phyloP scores from a whole-genome alignment of 1,284 basidiomycete species.

The Inonotus obliquus region DNA sequence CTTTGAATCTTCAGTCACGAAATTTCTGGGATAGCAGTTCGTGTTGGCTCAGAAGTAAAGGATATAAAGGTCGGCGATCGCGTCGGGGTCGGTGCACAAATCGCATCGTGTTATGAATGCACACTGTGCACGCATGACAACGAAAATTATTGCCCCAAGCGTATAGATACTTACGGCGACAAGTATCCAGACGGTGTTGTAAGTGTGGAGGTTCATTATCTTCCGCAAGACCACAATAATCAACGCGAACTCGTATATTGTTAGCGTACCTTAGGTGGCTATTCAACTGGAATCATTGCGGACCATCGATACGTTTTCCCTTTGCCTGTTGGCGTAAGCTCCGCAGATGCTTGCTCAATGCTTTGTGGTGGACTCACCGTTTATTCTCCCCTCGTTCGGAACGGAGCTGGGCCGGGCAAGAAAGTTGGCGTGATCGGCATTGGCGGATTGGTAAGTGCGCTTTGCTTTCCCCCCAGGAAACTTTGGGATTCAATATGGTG shows the following conservation, averaged over 20 bases:
- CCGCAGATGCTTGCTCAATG: slow-evolving; percentile 48
- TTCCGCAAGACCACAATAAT: background rate
- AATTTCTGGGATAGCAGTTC: slow-evolving; percentile 54
- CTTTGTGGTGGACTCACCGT: slow-evolving; percentile 65
- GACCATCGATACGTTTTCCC: slow-evolving; percentile 68
- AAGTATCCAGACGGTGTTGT: slow-evolving; percentile 48
- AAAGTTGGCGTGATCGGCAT: slow-evolving; percentile 65
- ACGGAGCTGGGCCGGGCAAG: slow-evolving; percentile 59
- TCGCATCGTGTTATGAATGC: slow-evolving; percentile 49
- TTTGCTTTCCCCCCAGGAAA: slow-evolving; percentile 23
- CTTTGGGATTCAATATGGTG: slow-evolving; percentile 21
- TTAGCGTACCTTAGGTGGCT: slow-evolving; percentile 50
- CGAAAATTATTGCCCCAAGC: slow-evolving; percentile 47
- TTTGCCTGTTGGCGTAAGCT: slow-evolving; percentile 55
- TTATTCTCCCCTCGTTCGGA: slow-evolving; percentile 58
- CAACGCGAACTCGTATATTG: background rate
- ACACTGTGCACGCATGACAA: slow-evolving; percentile 48
- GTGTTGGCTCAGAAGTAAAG: slow-evolving; percentile 49
- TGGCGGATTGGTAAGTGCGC: slow-evolving; percentile 45
- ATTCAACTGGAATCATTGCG: slow-evolving; percentile 60
- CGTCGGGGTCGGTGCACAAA: slow-evolving; percentile 61
- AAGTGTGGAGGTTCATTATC: background rate
- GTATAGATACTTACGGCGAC: slow-evolving; percentile 33
- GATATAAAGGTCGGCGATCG: slow-evolving; percentile 58
- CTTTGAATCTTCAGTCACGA: slow-evolving; percentile 41